Evolutionary conservation across 2,329 filamentous ascomycete species (phyloP), one percentile per base, ranked within the genome.

Genomic region (Pseudogymnoascus pannorum): DNA sequence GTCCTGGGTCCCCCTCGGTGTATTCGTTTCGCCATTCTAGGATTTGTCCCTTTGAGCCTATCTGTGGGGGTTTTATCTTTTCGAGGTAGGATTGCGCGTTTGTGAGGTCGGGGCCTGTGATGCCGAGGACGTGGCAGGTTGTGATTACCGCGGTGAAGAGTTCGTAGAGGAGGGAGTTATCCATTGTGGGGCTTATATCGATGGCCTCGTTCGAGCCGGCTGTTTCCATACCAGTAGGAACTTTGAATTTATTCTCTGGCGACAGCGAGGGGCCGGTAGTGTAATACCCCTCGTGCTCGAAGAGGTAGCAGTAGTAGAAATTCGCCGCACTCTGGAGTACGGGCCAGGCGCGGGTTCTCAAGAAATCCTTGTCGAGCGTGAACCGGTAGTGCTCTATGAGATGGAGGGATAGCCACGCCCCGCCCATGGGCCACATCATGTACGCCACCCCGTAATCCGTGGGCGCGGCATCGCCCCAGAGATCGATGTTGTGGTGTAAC

Each of bases 1-100:
- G 79, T 0, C 78, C 79, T 0, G 75, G 77, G 57, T 81, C 79
- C 3, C 73, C 69, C 63, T 74, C 75, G 6, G 68, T 62, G 31
- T 74, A 72, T 2, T 76, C 66, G 5, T 70, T 61, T 12, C 70
- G 68, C 74, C 74, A 77, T 66, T 77, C 75, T 14, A 74, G 72
- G 11, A 77, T 72, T 7, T 16, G 35, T 7, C 35, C 35, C 2
- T 16, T 38, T 8, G 35, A 16, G 3, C n/a, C n/a, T 38, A 38
- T 38, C 12, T 8, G 35, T 38, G 7, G 2, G 4, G 35, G 35
- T n/a, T 38, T 38, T 6, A 38, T 18, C 35, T 36, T 36, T 5
- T 14, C 35, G 7, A 36, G 14, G 14, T 36, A 36, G 5, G n/a
- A 5, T n/a, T 36, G 14, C 5, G 35, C 35, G 4, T 36, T 36